phyloP scores from a whole-genome alignment of 2,329 filamentous ascomycete species.

The Cladosporium oxysporum region DNA sequence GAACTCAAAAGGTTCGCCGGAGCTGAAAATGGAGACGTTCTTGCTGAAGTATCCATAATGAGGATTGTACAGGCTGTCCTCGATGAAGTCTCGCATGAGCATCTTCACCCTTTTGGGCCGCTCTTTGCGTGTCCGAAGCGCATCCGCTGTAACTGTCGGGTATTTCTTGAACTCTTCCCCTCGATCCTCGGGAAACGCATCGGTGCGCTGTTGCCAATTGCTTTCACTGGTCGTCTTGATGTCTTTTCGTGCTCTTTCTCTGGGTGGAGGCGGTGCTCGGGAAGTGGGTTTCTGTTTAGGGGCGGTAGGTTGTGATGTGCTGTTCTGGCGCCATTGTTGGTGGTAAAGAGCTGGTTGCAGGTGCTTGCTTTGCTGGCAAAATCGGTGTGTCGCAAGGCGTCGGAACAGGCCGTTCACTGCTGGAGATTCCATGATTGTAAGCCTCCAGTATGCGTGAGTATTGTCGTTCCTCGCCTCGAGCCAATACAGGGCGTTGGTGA shows the following conservation, averaged over 20 bases:
- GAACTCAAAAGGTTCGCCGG: constrained; percentile 90
- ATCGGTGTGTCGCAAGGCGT: constrained; percentile 76
- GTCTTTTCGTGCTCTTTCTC: constrained; percentile 23
- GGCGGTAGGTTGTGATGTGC: constrained; percentile 13
- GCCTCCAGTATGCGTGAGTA: background rate
- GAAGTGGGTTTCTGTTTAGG: constrained; percentile 20
- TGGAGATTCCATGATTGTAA: constrained; percentile 72
- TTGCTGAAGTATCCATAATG: constrained; percentile 39
- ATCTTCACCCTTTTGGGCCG: constrained; percentile 90
- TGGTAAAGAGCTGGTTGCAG: constrained; percentile 34
- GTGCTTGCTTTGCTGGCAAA: constrained; percentile 54
- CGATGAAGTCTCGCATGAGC: constrained; percentile 95
- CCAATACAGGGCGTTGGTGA: background rate
- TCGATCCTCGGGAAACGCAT: constrained; percentile 74
- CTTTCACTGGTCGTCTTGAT: constrained; percentile 58
- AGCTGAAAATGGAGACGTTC: constrained; percentile 68
- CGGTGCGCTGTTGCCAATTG: constrained; percentile 82
- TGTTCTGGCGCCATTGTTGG: constrained; percentile 19
- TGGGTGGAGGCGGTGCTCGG: constrained; percentile 5
- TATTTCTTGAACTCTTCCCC: constrained; percentile 78
- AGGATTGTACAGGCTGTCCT: constrained; percentile 60
- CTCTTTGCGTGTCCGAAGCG: constrained; percentile 70
- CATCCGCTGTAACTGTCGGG: constrained; percentile 80
- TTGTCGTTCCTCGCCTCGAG: background rate
- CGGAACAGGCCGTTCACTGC: constrained; percentile 76